Evolutionary conservation across 768 basidiomycete species (phyloP).

Genomic region (Tephrocybe rancida): DNA sequence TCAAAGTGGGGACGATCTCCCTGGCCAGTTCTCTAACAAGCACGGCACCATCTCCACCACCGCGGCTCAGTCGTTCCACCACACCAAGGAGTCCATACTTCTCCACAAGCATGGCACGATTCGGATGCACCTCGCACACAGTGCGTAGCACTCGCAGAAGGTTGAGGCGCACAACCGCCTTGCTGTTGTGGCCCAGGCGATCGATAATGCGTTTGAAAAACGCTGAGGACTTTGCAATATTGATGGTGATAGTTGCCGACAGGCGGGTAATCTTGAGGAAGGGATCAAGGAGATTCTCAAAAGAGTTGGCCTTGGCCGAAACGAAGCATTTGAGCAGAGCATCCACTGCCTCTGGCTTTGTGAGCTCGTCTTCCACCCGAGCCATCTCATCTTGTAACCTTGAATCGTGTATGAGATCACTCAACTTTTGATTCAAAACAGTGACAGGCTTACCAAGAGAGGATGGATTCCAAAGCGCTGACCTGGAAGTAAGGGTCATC

Average conservation of each 20-base stretch:
- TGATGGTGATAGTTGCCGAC: slow-evolving; percentile 72
- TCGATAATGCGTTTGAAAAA: slow-evolving; percentile 92
- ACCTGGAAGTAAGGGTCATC: slow-evolving; percentile 92
- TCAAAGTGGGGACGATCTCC: slow-evolving; percentile 79
- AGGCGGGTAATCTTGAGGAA: slow-evolving; percentile 90
- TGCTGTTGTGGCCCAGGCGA: slow-evolving; percentile 66
- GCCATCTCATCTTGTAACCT: slow-evolving; percentile 97
- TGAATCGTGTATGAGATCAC: background rate
- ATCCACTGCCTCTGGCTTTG: slow-evolving; percentile 66
- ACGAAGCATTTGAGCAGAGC: slow-evolving; percentile 80
- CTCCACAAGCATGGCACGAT: slow-evolving; percentile 79
- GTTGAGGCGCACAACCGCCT: slow-evolving; percentile 90
- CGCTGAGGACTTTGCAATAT: slow-evolving; percentile 72
- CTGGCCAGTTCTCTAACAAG: slow-evolving; percentile 88
- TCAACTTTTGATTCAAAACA: background rate
- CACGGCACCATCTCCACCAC: slow-evolving; percentile 80
- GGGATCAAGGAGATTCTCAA: slow-evolving; percentile 91
- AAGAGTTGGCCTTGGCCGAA: slow-evolving; percentile 83
- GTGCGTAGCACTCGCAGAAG: slow-evolving; percentile 82
- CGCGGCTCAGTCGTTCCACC: slow-evolving; percentile 77
- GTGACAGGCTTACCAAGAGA: slow-evolving; percentile 72
- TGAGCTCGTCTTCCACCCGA: slow-evolving; percentile 87
- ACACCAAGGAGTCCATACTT: slow-evolving; percentile 80
- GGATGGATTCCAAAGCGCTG: slow-evolving; percentile 85
- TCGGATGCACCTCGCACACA: slow-evolving; percentile 90